Conservation (phyloP, 2,329 filamentous ascomycete species). For the Fusarium sp. region DNA sequence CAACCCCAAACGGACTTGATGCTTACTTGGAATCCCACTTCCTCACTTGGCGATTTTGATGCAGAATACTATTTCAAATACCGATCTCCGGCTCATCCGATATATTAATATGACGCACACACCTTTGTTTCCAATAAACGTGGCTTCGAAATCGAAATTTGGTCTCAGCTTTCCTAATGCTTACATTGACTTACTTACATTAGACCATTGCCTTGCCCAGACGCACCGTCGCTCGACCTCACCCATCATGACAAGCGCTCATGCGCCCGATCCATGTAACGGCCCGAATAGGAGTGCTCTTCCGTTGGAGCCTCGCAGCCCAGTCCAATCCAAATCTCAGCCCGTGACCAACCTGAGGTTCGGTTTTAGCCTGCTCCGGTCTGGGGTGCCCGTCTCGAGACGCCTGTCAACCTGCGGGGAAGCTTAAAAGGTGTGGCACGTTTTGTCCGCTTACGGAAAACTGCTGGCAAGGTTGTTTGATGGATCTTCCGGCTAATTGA, state of each 20-base stretch:
- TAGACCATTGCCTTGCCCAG: not conserved
- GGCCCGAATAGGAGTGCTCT: constrained; percentile 43
- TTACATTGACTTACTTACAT: constrained; percentile 7
- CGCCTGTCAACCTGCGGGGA: constrained; percentile 42
- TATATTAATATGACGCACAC: not conserved
- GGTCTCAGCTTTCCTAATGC: not conserved
- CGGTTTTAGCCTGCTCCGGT: constrained; percentile 31
- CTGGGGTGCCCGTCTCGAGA: constrained; percentile 23
- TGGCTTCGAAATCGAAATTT: not conserved
- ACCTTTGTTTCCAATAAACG: not conserved
- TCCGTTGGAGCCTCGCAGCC: constrained; percentile 23
- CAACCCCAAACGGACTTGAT: not conserved
- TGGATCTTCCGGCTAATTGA: constrained; percentile 35
- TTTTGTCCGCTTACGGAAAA: constrained; percentile 26
- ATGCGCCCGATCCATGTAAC: constrained; percentile 26
- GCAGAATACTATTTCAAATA: not conserved
- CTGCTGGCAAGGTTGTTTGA: constrained; percentile 24
- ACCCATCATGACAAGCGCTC: constrained; percentile 19
- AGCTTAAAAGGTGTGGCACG: constrained; percentile 39
- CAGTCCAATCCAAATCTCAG: constrained; percentile 23
- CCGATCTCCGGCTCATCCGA: constrained; percentile 1
- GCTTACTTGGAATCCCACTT: not conserved
- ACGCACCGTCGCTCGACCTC: constrained; percentile 7
- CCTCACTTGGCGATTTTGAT: not conserved
- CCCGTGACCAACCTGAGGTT: constrained; percentile 27